phyloP scores from a whole-genome alignment of 106 monocot genomes.

The Dioscorea zingiberensis region DNA sequence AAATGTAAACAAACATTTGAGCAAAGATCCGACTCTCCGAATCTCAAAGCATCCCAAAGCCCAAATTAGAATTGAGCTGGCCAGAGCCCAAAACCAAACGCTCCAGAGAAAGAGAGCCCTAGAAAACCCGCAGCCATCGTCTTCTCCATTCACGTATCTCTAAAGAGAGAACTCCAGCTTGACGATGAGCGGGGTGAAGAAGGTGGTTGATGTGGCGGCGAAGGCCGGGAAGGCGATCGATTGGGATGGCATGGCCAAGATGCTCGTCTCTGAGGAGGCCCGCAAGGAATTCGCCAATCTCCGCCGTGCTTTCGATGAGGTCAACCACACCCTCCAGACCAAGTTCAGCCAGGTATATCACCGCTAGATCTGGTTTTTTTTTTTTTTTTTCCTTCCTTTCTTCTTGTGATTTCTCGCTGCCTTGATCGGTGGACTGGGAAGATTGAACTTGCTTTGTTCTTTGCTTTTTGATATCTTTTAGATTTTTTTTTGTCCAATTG shows the following conservation, averaged over 20 bases:
- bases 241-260: constrained; percentile 88
- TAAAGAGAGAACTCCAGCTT: no score
- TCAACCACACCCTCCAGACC: constrained; percentile 71
- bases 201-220: constrained; percentile 57
- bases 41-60: no score
- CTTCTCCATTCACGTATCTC: not conserved
- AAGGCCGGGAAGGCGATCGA: constrained; percentile 68
- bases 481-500: no score
- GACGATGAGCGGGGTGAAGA: constrained; percentile 60
- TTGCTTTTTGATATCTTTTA: no score
- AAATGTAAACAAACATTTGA: no score
- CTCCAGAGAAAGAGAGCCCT: no score
- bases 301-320: constrained; percentile 79
- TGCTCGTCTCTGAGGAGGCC: constrained; percentile 74
- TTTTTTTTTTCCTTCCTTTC: not conserved
- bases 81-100: no score
- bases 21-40: no score
- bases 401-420: no score
- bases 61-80: no score
- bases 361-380: not conserved
- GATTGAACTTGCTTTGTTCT: no score
- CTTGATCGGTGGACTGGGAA: not conserved
- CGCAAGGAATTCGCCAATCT: constrained; percentile 88
- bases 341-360: constrained; percentile 65
- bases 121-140: no score